Conservation (phyloP, 2,329 filamentous ascomycete species). For the Colletotrichum sp. region DNA sequence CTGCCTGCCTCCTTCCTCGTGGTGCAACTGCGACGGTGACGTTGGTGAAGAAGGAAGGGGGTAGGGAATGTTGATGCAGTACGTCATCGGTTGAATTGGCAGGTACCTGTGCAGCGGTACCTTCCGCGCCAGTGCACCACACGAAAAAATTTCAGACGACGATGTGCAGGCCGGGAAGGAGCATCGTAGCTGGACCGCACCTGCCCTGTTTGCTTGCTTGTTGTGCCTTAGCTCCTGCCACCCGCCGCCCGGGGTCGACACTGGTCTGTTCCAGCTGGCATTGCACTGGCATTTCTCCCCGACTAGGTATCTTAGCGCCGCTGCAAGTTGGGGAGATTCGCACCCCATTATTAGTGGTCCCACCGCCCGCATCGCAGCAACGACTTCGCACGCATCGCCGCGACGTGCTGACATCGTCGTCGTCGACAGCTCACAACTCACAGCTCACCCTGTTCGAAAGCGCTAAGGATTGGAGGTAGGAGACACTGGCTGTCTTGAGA, state of each 20-base stretch:
- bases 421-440: not conserved
- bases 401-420: not conserved
- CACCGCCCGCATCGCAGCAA: not conserved
- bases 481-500: not conserved
- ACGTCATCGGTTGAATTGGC: conserved; percentile 10
- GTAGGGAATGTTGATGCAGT: conserved; percentile 9
- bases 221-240: not conserved
- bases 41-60: conserved; percentile 13
- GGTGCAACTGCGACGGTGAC: conserved; percentile 13
- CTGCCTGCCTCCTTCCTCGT: not conserved
- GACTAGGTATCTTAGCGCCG: not conserved
- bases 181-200: not conserved
- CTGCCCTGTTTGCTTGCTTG: not conserved
- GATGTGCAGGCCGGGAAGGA: not conserved
- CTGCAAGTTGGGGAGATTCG: not conserved
- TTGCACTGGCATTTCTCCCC: not conserved
- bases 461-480: not conserved
- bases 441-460: not conserved
- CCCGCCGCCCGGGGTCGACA: not conserved
- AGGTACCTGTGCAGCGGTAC: not conserved
- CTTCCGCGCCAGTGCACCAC: not conserved
- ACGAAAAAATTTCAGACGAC: not conserved
- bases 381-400: not conserved
- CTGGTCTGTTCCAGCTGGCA: conserved; percentile 3
- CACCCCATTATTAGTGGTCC: not conserved